Percentiles rank a stretch among this genome's conserved stretches.
These are phyloP conservation scores for Suillus alpinus DNA, from an alignment of 768 basidiomycete genomes.

Conservation along the genomic window DNA sequence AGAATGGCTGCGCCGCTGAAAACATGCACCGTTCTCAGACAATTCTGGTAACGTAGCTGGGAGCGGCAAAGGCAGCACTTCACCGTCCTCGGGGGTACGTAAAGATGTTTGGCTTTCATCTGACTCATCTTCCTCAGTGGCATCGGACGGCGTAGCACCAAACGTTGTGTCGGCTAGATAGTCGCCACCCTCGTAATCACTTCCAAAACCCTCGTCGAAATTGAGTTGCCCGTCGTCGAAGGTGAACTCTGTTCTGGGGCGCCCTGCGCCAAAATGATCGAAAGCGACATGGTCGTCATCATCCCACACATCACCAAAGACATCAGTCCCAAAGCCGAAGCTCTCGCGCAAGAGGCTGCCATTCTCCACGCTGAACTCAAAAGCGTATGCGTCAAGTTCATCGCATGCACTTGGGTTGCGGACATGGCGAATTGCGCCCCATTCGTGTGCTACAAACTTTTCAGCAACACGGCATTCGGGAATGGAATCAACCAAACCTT, in stretches of 20 bases:
- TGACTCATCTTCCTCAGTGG: conserved; percentile 27
- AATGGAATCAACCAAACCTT: conserved; percentile 12
- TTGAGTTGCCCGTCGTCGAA: conserved; percentile 8
- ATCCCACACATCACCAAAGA: conserved; percentile 19
- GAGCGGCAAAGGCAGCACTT: conserved; percentile 10
- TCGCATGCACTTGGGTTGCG: conserved; percentile 8
- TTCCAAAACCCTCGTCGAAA: conserved; percentile 10
- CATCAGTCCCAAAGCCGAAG: conserved; percentile 12
- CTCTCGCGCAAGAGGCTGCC: conserved; percentile 25
- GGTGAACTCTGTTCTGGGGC: not conserved
- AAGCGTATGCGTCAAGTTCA: conserved; percentile 19
- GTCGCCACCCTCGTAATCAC: conserved; percentile 6
- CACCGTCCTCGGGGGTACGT: conserved; percentile 27
- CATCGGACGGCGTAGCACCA: conserved; percentile 23
- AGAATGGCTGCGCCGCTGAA: conserved; percentile 3
- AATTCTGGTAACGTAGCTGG: conserved; percentile 1
- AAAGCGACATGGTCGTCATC: conserved; percentile 19
- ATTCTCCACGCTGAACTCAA: conserved; percentile 22
- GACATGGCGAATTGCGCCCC: conserved; percentile 22
- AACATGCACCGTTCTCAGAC: not conserved
- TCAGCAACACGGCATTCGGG: not conserved
- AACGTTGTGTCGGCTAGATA: conserved; percentile 14
- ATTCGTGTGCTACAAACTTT: conserved; percentile 24
- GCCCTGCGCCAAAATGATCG: conserved; percentile 14
- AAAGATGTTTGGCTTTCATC: conserved; percentile 24